Evolutionary conservation across 306 rosid species (phyloP).

Genomic region (Purshia tridentata): DNA sequence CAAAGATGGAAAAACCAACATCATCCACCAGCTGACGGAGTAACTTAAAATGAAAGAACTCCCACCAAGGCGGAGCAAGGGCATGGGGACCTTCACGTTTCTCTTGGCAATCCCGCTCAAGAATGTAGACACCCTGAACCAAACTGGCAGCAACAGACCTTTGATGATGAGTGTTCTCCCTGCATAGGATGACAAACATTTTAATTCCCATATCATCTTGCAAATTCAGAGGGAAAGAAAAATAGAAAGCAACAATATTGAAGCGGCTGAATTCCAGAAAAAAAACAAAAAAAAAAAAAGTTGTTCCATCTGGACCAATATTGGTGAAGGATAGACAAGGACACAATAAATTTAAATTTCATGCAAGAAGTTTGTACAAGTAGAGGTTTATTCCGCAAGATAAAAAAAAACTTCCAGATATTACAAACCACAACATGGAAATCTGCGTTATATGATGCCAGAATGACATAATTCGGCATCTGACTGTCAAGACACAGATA

Average conservation of each 20-base stretch:
- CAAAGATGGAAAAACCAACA: constrained; percentile 76
- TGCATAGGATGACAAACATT: constrained; percentile 25
- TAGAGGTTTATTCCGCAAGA: neutral
- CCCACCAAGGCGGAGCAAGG: constrained; percentile 86
- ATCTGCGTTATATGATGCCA: neutral
- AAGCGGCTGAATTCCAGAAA: neutral
- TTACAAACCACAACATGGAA: no score
- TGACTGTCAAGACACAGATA: neutral
- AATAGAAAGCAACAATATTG: neutral
- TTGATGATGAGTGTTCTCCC: constrained; percentile 67
- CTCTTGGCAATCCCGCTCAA: constrained; percentile 76
- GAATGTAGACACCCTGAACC: constrained; percentile 83
- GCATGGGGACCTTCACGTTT: constrained; percentile 59
- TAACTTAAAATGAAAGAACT: constrained; percentile 73
- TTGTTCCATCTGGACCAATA: neutral
- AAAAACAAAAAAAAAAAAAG: neutral
- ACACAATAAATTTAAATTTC: neutral
- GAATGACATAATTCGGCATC: neutral
- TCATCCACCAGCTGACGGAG: constrained; percentile 65
- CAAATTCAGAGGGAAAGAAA: neutral
- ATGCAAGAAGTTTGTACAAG: neutral
- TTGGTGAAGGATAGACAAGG: neutral
- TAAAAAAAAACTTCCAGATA: neutral
- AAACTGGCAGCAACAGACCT: constrained; percentile 87
- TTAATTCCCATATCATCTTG: constrained; percentile 14